Base-by-base conservation (phyloP, 148 eudicot genomes). In the Rhododendron ferrugineum region DNA sequence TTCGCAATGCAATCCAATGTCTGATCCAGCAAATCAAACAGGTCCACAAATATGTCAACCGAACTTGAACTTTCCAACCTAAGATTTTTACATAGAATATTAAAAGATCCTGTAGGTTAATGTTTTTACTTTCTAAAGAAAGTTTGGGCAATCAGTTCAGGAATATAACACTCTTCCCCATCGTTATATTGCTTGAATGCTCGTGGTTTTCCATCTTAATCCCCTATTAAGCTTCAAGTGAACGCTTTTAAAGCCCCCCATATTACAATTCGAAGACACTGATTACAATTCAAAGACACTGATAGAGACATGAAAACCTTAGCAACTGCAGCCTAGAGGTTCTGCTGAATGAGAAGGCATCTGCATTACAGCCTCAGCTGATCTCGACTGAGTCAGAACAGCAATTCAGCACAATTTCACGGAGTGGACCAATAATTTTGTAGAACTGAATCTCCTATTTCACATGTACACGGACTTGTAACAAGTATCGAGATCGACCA, bases 161-260 rank as follows among this genome's bases (percentile, higher is more conserved):
- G 26, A 80, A 50, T 80, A 79, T 11, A 49, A 28, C 28, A 32
- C 14, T 30, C 68, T 79, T 50, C 23, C 14, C 60, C 62, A 15
- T 54, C 23, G 50, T 50, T 50, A 49, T 6, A 50, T 79, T 79
- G 82, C 82, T 49, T 50, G 82, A 62, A 16, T 50, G 81, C 81
- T 79, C 56, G 8, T 26, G 56, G 5, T 47, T n/a, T 78, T 15
- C 47, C 81, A 79, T 79, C 40, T 30, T 30, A 79, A n/a, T 46
- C 34, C 28, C 52, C 46, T 40, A 36, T 16, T 74, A 74, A 50
- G 82, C 3, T 50, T n/a, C 66, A 16, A 2, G 9, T 50, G n/a
- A 30, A 54, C 42, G 1, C 64, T 30, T 14, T 80, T 50, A 80
- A 49, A 30, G 20, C 30, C 52, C 23, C 50, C 80, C 81, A 26